phyloP scores from a whole-genome alignment of 768 basidiomycete genomes.

The Neoboletus subvelutipes region DNA sequence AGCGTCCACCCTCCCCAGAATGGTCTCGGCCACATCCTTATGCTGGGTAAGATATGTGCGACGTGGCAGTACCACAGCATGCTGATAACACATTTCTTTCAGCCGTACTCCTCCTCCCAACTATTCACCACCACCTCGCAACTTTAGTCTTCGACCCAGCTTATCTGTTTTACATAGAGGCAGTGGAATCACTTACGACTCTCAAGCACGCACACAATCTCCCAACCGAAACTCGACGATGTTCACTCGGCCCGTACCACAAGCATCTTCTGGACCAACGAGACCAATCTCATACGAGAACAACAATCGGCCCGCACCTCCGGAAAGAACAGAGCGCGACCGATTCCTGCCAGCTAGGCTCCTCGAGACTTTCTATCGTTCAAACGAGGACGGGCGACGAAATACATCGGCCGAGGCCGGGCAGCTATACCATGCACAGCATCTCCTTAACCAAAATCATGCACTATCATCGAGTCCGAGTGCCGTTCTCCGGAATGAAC shows the following conservation, averaged over 20 bases:
- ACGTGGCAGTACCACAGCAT: background rate
- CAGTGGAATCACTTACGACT: slow-evolving; percentile 1
- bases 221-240: slow-evolving; percentile 12
- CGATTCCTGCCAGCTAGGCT: slow-evolving; percentile 24
- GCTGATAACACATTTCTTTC: slow-evolving; percentile 5
- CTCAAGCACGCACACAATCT: slow-evolving; percentile 9
- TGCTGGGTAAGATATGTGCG: slow-evolving; percentile 20
- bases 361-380: slow-evolving; percentile 24
- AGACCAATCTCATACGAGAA: slow-evolving; percentile 16
- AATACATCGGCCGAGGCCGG: slow-evolving; percentile 8
- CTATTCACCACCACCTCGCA: slow-evolving; percentile 21
- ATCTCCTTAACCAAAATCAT: slow-evolving; percentile 6
- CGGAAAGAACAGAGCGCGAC: slow-evolving; percentile 27
- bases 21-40: slow-evolving; percentile 28
- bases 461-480: background rate
- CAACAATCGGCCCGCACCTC: slow-evolving; percentile 5
- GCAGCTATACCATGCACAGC: slow-evolving; percentile 11
- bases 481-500: slow-evolving; percentile 10
- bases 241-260: slow-evolving; percentile 11
- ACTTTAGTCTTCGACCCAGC: slow-evolving; percentile 14
- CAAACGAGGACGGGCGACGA: slow-evolving; percentile 25
- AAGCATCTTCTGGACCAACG: slow-evolving; percentile 7
- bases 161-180: slow-evolving; percentile 18
- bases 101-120: slow-evolving; percentile 28
- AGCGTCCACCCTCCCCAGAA: slow-evolving; percentile 28